Conservation (phyloP, 352 stramenopile genomes). For the Globisporangium okanoganense region DNA sequence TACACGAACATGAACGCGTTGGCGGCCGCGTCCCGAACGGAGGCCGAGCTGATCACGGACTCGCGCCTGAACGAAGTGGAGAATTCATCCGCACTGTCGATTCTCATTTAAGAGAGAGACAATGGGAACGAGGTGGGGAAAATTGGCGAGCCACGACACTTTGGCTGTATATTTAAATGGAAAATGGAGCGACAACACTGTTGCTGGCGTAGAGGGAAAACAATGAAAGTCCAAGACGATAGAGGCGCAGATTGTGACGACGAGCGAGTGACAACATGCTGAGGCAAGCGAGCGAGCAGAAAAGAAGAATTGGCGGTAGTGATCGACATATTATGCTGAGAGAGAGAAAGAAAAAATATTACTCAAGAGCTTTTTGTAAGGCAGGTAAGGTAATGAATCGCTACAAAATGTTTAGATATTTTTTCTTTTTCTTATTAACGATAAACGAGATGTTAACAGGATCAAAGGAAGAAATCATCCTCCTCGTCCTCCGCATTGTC, state of each 20-base stretch:
- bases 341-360: neutral
- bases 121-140: neutral
- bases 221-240: no score
- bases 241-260: neutral
- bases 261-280: neutral
- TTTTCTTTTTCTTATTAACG: neutral
- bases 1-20: conserved; percentile 88
- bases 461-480: conserved; percentile 71
- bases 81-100: conserved; percentile 44
- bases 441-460: neutral
- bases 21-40: conserved; percentile 61
- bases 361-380: neutral
- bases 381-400: neutral
- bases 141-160: neutral
- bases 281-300: neutral
- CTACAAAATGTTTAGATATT: neutral
- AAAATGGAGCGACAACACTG: neutral
- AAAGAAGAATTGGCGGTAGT: neutral
- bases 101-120: conserved; percentile 49
- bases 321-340: neutral
- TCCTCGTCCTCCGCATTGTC: conserved; percentile 29
- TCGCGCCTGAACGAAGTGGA: conserved; percentile 38
- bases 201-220: no score
- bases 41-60: conserved; percentile 63
- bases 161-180: neutral